Percentiles rank a stretch among this genome's conserved stretches.
These are phyloP conservation scores for Beauveria varroae DNA, from an alignment of 2,329 filamentous ascomycete species.

Conservation along the genomic window DNA sequence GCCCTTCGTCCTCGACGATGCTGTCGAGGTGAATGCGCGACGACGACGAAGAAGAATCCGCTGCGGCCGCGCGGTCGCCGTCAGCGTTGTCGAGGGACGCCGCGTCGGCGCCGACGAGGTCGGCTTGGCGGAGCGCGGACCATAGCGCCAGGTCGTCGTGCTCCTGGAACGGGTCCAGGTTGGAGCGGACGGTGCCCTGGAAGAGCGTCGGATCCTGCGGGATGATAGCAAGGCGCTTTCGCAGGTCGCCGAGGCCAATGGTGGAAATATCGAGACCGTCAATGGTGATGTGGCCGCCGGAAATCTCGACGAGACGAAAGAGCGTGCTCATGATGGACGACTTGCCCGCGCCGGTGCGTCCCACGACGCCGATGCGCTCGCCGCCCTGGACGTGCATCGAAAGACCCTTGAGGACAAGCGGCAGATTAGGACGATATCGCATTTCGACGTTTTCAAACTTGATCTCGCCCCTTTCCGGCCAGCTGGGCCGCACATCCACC, in stretches of 20 bases:
- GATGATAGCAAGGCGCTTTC: constrained; percentile 72
- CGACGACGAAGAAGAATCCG: constrained; percentile 20
- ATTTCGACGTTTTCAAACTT: constrained; percentile 68
- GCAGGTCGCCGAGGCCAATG: constrained; percentile 66
- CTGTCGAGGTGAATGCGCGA: constrained; percentile 73
- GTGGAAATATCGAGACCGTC: constrained; percentile 64
- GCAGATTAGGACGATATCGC: constrained; percentile 66
- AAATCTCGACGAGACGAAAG: constrained; percentile 66
- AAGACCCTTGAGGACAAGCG: constrained; percentile 64
- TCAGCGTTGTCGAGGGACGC: constrained; percentile 54
- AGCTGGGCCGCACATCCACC: constrained; percentile 61
- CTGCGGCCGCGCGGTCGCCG: too few species aligned
- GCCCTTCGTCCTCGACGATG: constrained; percentile 82
- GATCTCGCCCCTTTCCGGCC: constrained; percentile 84
- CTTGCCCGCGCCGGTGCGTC: constrained; percentile 76
- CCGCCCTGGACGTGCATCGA: constrained; percentile 66
- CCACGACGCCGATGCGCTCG: constrained; percentile 75
- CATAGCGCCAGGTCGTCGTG: constrained; percentile 72
- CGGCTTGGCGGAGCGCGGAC: constrained; percentile 69
- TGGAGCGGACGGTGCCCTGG: constrained; percentile 69
- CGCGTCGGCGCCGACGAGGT: constrained; percentile 54
- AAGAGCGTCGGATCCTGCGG: constrained; percentile 81
- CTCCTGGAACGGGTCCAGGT: constrained; percentile 74
- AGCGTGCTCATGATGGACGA: constrained; percentile 77
- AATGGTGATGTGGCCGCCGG: constrained; percentile 53